Evolutionary conservation across 2,329 filamentous ascomycete species (phyloP), one percentile per base, ranked within the genome.

Genomic region (Lachnellula occidentalis): DNA sequence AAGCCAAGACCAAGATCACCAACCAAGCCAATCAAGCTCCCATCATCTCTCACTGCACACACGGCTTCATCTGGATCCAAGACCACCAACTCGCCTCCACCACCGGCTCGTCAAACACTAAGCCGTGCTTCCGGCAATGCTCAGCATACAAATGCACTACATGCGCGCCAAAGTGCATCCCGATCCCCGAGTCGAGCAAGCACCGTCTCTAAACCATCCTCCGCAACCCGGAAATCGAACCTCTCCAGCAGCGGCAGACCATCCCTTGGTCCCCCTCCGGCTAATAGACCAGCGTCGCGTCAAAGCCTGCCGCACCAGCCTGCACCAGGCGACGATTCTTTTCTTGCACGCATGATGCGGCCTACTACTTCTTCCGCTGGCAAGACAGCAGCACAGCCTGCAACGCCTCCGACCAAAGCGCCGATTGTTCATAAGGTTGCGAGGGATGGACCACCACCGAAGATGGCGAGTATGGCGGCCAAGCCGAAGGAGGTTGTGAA

Each of bases 261-360:
- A n/a, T 66, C 81, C 61, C 60, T 85, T 17, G 81, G 81, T 1
- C 79, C 75, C 2, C 81, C 82, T 7, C 79, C 81, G 27, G 43
- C 60, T 1, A 65, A 64, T 2, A 85, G 82, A 69, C 83, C 80
- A 60, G 55, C 74, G 9, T 71, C 74, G 2, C 79, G 78, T 66
- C 76, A 77, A 56, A 78, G 78, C 49, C 58, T 76, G 6, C 69
- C 74, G 1, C 78, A 78, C 62, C 75, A 76, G 57, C 74, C 79
- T 24, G 76, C 75, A 46, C 78, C 79, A 17, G 76, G 87, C 1
- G 85, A 89, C 59, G 85, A 88, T 60, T 72, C 82, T 14, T 92
- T 92, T 71, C 73, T 92, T 24, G 87, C 86, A n/a, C 81, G 88
- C 50, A 90, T 92, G 87, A 91, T 86, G 82, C 77, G 87, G 41